These are phyloP conservation scores for Amaranthus palmeri DNA, from an alignment of 148 eudicot species.

Conservation along the genomic window DNA sequence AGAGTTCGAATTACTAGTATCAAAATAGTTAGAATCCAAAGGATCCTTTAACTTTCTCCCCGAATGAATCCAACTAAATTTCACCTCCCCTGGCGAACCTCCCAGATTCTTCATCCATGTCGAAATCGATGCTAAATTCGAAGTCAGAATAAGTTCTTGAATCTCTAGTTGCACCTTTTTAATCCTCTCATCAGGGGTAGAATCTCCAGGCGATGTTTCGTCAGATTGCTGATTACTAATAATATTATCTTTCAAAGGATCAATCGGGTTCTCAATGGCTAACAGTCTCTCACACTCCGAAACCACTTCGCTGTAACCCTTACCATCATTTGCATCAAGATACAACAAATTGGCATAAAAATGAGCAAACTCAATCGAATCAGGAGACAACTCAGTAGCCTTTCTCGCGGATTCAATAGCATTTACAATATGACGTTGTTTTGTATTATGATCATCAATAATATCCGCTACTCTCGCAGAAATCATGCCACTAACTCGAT, in stretches of 20 bases:
- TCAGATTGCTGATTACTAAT: constrained; percentile 18
- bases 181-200: constrained; percentile 44
- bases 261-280: constrained; percentile 57
- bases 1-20: constrained; percentile 16
- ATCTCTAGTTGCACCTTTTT: constrained; percentile 54
- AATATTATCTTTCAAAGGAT: constrained; percentile 70
- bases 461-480: constrained; percentile 50
- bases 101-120: constrained; percentile 74
- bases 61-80: constrained; percentile 56
- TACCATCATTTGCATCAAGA: constrained; percentile 52
- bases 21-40: constrained; percentile 54
- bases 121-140: constrained; percentile 71
- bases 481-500: constrained; percentile 59
- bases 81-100: constrained; percentile 65
- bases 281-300: constrained; percentile 80
- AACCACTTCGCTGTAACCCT: constrained; percentile 66
- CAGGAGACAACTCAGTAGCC: constrained; percentile 51
- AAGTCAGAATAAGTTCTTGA: constrained; percentile 47
- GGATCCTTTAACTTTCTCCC: constrained; percentile 72
- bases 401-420: constrained; percentile 64
- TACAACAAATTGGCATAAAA: constrained; percentile 74
- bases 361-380: constrained; percentile 54
- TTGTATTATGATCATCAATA: constrained; percentile 52
- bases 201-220: constrained; percentile 44
- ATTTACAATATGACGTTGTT: constrained; percentile 47